Base-by-base conservation (phyloP, 306 rosid genomes). In the Neltuma alba region DNA sequence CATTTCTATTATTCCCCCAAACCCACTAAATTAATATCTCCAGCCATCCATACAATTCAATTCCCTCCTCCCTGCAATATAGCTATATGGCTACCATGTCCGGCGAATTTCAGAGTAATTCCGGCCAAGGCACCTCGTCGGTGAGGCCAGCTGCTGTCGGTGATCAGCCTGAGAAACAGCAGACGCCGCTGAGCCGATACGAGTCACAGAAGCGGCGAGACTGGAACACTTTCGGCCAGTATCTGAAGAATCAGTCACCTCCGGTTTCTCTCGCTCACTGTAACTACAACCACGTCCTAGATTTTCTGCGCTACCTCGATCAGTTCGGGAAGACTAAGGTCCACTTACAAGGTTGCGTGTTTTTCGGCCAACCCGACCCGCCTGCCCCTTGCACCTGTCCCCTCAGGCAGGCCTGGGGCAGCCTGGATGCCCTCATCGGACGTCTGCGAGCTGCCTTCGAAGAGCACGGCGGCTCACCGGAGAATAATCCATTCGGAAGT, bases 241-340 rank as follows among this genome's bases (percentile, higher is more conserved):
- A 94, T 87, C 58, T 94, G 47, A 89, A 85, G 81, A 94, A 92
- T 54, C 96, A 89, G 54, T 72, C 90, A 16, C 97, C 97, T 0
- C 88, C 97, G 0, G 90, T 94, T 18, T 74, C 94, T 0, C 75
- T 94, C 36, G 83, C 94, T 0, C 90, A 88, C 72, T 94, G 98
- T 85, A 92, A 85, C 87, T 89, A 82, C 88, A 92, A 85, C 88
- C 97, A 94, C 41, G 96, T 94, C 4, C 87, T 94, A 0, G 98
- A 92, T 7, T 94, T 94, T 85, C 97, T 94, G 3, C 90, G 94
- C 7, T 94, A 94, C 87, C 87, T 92, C 0, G 98, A 94, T 62
- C 98, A 94, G 78, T 94, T 94, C 3, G 98, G 98, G 2, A 94
- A 94, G 83, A 94, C 98, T 1, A 92, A 92, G 88, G 98, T 94